These are phyloP conservation scores for Hawksworthiomyces lignivorus DNA, from an alignment of 2,329 filamentous ascomycete species.

Conservation along the genomic window DNA sequence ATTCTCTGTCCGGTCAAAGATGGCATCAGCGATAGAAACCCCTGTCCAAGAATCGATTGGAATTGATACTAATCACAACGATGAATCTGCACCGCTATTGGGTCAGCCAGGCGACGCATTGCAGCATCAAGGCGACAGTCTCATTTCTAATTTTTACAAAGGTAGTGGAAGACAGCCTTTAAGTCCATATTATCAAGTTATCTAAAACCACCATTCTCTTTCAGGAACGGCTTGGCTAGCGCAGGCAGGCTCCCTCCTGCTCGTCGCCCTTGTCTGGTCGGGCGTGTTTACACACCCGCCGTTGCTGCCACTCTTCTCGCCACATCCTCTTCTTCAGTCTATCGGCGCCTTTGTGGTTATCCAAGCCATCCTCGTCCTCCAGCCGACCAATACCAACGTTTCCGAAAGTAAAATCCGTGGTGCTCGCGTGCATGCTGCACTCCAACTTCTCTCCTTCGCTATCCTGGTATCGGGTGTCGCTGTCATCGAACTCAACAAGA, in stretches of 20 bases:
- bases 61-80: slow-evolving; percentile 14
- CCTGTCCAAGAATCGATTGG: slow-evolving; percentile 41
- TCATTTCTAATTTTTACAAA: slow-evolving; percentile 64
- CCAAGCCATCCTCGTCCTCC: slow-evolving; percentile 75
- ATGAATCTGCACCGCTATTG: slow-evolving; percentile 63
- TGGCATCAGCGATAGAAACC: slow-evolving; percentile 64
- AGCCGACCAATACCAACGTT: slow-evolving; percentile 81
- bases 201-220: too few relatives aligned
- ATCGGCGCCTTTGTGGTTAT: slow-evolving; percentile 66
- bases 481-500: slow-evolving; percentile 80
- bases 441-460: slow-evolving; percentile 60
- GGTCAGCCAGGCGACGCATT: slow-evolving; percentile 65
- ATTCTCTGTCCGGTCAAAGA: too few relatives aligned
- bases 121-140: slow-evolving; percentile 55
- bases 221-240: slow-evolving; percentile 71
- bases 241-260: slow-evolving; percentile 69
- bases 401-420: slow-evolving; percentile 61
- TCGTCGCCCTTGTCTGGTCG: slow-evolving; percentile 70
- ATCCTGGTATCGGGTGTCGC: slow-evolving; percentile 57
- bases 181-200: background rate
- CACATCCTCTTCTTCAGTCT: slow-evolving; percentile 68
- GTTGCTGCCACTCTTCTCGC: slow-evolving; percentile 71
- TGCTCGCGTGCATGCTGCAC: slow-evolving; percentile 55
- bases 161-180: slow-evolving; percentile 45
- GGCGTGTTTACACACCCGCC: slow-evolving; percentile 57